Evolutionary conservation across 768 basidiomycete species (phyloP), one percentile per base, ranked within the genome.

Genomic region (Suillus bovinus): DNA sequence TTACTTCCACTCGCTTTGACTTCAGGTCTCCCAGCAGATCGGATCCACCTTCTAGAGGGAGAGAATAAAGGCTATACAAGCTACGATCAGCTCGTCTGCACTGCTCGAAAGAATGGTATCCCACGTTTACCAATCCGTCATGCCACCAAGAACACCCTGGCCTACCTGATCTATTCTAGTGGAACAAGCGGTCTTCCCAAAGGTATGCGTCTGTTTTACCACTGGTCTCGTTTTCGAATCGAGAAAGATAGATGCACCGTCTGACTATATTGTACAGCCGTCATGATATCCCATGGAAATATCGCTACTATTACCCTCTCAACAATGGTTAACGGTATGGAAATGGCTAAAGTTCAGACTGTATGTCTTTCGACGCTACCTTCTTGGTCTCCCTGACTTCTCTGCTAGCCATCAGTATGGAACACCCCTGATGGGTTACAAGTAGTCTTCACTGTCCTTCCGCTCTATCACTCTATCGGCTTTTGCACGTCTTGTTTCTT

Each of bases 101-200:
- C 70, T 24, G 79, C 78, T 20, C 71, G 72, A 42, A 66, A 62
- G 16, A 77, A 74, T 27, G 70, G 76, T 2, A 68, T 80, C 4
- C 77, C 81, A 5, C 64, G 72, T 3, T 67, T 80, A 0, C 71
- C 73, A 4, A 72, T 82, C 13, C 77, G 75, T 38, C 75, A 79
- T 0, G 86, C 81, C 0, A 74, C 66, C 22, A 78, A 79, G 60
- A 74, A 84, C 63, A 86, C 84, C 0, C 70, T 88, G 6, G 87
- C 85, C 1, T 89, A 89, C 68, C 75, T 89, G 7, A 76, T 87
- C 0, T 87, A 87, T 68, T 90, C 88, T 0, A 89, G 88, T 68
- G 88, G 88, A 22, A 89, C 88, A 0, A 88, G 81, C 63, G 88
- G 88, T 0, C 74, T 83, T 13, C 87, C 88, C 0, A 89, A 90